These are phyloP conservation scores for Pleurotus pulmonarius DNA, from an alignment of 768 basidiomycete species.

Conservation along the genomic window DNA sequence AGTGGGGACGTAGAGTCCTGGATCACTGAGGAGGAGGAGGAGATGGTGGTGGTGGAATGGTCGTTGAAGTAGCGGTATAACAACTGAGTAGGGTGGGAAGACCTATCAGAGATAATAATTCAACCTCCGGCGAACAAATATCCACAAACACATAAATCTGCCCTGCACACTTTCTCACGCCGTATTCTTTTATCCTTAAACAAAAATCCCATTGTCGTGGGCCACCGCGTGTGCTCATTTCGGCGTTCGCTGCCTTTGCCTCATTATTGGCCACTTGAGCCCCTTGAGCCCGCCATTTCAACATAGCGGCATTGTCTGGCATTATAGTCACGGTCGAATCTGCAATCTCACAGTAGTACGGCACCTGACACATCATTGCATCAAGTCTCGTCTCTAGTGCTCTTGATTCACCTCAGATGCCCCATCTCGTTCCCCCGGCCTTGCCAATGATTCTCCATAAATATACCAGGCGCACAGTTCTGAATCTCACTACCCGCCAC, in stretches of 20 bases:
- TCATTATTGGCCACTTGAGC: not conserved
- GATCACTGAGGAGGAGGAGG: not conserved
- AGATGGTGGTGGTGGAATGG: conserved; percentile 1
- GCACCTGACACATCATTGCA: not conserved
- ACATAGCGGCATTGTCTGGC: not conserved
- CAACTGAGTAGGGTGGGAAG: conserved; percentile 3
- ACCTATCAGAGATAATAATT: conserved; percentile 8
- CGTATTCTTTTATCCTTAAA: conserved; percentile 1
- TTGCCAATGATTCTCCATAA: conserved; percentile 3
- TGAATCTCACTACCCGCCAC: too few species aligned
- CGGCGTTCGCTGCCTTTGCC: not conserved
- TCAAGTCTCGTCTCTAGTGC: not conserved
- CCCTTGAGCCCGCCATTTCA: not conserved
- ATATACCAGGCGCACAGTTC: not conserved
- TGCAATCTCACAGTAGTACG: not conserved
- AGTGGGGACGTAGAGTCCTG: not conserved
- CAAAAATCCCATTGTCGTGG: conserved; percentile 2
- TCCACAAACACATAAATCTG: not conserved
- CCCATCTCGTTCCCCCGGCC: not conserved
- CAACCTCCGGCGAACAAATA: conserved; percentile 5
- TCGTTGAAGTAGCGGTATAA: not conserved
- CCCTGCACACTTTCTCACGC: conserved; percentile 6
- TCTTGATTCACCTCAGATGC: not conserved
- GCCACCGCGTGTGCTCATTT: not conserved
- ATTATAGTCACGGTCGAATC: not conserved